Evolutionary conservation across 139 green algal species (phyloP), one percentile per base, ranked within the genome.

Genomic region (Mesotaenium endlicherianum): DNA sequence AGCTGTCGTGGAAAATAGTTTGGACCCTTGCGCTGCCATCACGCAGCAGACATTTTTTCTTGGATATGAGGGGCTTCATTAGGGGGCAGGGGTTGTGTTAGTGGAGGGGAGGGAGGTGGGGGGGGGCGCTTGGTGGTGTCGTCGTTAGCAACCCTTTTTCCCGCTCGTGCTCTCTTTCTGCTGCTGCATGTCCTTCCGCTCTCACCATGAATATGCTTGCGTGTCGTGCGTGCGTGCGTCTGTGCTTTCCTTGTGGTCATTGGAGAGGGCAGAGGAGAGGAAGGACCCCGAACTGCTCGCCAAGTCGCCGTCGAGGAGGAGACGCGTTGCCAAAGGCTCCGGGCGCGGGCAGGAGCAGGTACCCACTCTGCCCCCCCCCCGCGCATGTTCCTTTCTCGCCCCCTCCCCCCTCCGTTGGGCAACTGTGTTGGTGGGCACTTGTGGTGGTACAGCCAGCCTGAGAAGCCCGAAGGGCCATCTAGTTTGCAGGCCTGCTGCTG

Each of bases 271-370:
- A 79, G 84, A 94, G 79, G 95, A 98, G 90, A 88, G 95, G 0
- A 58, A 82, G 26, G 89, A 93, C 69, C 95, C 95, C 0, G 94
- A 98, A 44, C 77, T 98, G 70, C 89, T 98, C 39, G 92, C 93
- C 38, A 93, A 93, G 86, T 91, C 72, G n/a, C 70, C 90, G 57
- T 91, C 85, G 41, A 83, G 93, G 50, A 80, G 90, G 55, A 82
- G 91, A 42, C 90, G 93, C 20, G 77, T 96, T 1, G 92, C 92
- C 1, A 77, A 91, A 75, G 87, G 58, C 41, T 83, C 58, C 3
- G 88, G 78, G 26, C 78, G 72, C 30, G 77, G 8, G 31, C 45
- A 90, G 53, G 71, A 77, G 34, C 38, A 91, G 86, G 86, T 90
- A 64, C 50, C 20, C 20, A 64, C 26, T 26, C 50, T 64, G 50